Percentiles rank a stretch among this genome's conserved stretches.
Evolutionary conservation across 306 rosid genomes (phyloP).

Genomic region (Dalbergia cultrata): DNA sequence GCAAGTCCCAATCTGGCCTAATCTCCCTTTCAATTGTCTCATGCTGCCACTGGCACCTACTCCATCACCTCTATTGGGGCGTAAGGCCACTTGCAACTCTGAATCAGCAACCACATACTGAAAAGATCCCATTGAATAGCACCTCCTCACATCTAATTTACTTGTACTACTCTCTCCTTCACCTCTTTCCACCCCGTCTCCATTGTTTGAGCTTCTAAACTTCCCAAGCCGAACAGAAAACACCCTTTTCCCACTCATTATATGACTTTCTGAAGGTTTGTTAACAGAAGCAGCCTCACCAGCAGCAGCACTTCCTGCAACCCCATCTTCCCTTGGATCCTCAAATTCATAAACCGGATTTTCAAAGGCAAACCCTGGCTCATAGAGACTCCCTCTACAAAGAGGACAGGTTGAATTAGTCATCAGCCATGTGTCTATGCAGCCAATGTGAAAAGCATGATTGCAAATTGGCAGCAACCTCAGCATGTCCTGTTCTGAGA

Average conservation of each 20-base stretch:
- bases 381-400: conserved; percentile 80
- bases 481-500: conserved; percentile 76
- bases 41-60: conserved; percentile 48
- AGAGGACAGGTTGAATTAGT: conserved; percentile 96
- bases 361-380: conserved; percentile 68
- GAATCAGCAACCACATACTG: conserved; percentile 91
- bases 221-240: conserved; percentile 90
- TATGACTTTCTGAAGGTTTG: conserved; percentile 66
- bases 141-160: conserved; percentile 81
- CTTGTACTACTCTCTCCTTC: conserved; percentile 76
- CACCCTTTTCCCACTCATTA: conserved; percentile 71
- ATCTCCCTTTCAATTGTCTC: conserved; percentile 72
- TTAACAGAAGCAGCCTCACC: conserved; percentile 50
- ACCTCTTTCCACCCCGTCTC: conserved; percentile 50
- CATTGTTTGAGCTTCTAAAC: conserved; percentile 69
- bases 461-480: conserved; percentile 87
- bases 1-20: conserved; percentile 56
- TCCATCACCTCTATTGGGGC: conserved; percentile 56
- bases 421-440: conserved; percentile 92
- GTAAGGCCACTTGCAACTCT: conserved; percentile 76
- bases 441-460: conserved; percentile 88
- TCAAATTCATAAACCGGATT: conserved; percentile 68
- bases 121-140: conserved; percentile 94
- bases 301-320: conserved; percentile 45
- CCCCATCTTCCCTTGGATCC: conserved; percentile 59